Evolutionary conservation across 2,329 filamentous ascomycete species (phyloP), one percentile per base, ranked within the genome.

Genomic region (Diaporthe caulivora): DNA sequence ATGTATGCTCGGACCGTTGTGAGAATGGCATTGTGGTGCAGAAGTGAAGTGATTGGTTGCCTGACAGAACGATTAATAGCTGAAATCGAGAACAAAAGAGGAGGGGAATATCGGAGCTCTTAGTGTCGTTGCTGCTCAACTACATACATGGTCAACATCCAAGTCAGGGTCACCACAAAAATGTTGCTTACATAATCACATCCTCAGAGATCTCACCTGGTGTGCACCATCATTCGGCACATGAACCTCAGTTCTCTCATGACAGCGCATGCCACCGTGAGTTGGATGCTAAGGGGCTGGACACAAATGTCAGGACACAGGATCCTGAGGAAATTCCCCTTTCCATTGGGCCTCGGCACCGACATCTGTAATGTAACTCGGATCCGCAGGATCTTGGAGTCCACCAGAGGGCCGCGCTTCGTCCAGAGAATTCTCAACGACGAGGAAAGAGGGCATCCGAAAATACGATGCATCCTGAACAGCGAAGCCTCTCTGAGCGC

Each of bases 361-460:
- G 95, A 97, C 80, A 92, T 97, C 72, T 95, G 94, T 81, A 87
- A 88, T 72, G 88, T 95, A 72, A 82, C 87, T 0, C 91, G 95
- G 71, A 90, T 97, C 74, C 83, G 86, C 75, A 81, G 82, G 26
- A 85, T 95, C 68, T 81, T 96, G 69, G 81, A 80, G 24, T 80
- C 84, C 34, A 80, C 83, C 11, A 80, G 80, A 51, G 84, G 83
- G 1, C 70, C 75, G 7, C 84, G 84, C 40, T 90, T 91, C 77
- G 79, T 90, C 65, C 78, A 81, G 13, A 86, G 86, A 72, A 78
- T 91, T 67, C 80, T 91, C 31, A 81, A 84, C 5, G 78, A 81
- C 0, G 81, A 85, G 29, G 87, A 88, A 80, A 81, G 60, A 42
- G 24, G 26, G 17, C 74, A 75, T 37, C 71, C 68, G 4, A 75